A percentile compares a stretch with the other conserved stretches of the same genome.
Conservation (phyloP, 2,329 filamentous ascomycete species). For the Bipolaris zeicola region DNA sequence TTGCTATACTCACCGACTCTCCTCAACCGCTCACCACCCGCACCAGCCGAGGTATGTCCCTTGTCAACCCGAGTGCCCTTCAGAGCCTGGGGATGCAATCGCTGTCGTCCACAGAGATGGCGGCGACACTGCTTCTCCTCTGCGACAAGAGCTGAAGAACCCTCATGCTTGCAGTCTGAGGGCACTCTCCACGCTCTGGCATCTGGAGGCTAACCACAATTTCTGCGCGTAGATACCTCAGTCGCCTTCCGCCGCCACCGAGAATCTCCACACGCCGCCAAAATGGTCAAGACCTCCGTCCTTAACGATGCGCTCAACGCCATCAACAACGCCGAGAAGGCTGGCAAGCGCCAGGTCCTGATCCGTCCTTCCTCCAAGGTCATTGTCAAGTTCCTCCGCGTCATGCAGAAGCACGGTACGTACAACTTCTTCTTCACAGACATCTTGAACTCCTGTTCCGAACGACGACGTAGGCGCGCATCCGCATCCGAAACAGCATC, state of each 20-base stretch:
- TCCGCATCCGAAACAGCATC: not conserved
- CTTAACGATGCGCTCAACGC: conserved; percentile 97
- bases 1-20: conserved; percentile 23
- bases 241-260: conserved; percentile 65
- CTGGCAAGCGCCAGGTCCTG: conserved; percentile 98
- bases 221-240: conserved; percentile 62
- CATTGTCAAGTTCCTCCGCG: conserved; percentile 99
- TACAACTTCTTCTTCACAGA: conserved; percentile 38
- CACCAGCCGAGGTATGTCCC: conserved; percentile 47
- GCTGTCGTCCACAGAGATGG: conserved; percentile 33
- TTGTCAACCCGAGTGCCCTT: conserved; percentile 53
- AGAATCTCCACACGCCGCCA: conserved; percentile 79
- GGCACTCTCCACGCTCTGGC: conserved; percentile 72
- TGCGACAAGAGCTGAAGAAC: conserved; percentile 70
- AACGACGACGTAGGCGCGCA: not conserved
- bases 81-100: conserved; percentile 58
- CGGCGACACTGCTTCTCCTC: conserved; percentile 55
- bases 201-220: conserved; percentile 65
- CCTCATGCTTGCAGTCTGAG: conserved; percentile 58
- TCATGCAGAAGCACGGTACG: conserved; percentile 99
- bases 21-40: conserved; percentile 30
- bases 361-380: conserved; percentile 99
- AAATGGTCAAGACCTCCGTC: conserved; percentile 99
- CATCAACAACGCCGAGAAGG: conserved; percentile 99
- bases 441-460: conserved; percentile 8